Base-by-base conservation (phyloP, 2,329 filamentous ascomycete species). In the Cladophialophora chaetospira region DNA sequence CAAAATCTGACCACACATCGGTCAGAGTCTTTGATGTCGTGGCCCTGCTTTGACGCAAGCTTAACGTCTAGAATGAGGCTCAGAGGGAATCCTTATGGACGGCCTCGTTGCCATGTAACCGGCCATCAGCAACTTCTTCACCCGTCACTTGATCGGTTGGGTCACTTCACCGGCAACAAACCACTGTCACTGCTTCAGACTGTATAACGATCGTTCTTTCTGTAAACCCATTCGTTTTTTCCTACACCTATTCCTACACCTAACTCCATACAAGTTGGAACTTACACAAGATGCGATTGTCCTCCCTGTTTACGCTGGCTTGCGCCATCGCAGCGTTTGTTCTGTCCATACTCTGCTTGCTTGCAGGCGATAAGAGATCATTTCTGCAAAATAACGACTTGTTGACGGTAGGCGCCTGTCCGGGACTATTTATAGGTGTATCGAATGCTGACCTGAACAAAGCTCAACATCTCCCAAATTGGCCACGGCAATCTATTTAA, bases 281-380 rank as follows among this genome's bases (percentile, higher is more conserved):
- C 31, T 6, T 26, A 26, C 17, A 26, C 49, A 53, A 25, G 13
- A 81, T 82, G 79, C 75, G 77, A 31, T 67, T 70, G n/a, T 65
- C 72, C 28, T 76, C 77, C 11, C 61, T 83, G 17, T 64, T 84
- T n/a, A 81, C 82, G 5, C 67, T 77, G 38, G 63, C 78, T 40
- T 77, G 79, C 60, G 76, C 79, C 58, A 74, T 80, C 21, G 77
- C 75, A 26, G 81, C 82, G 3, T 79, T 86, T 36, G 75, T 86
- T 17, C 76, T 87, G 40, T 77, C 78, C 15, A 77, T 86, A 63
- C 73, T 86, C 6, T 84, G 80, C 66, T 74, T 87, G 57, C 85
- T 85, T 63, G 83, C 84, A 1, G 84, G 84, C 33, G 76, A 79
- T 33, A 82, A 81, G 64, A 73, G 72, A 49, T 74, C 73, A 13